phyloP scores from a whole-genome alignment of 2,329 filamentous ascomycete species.

The Diplodia sapinea region DNA sequence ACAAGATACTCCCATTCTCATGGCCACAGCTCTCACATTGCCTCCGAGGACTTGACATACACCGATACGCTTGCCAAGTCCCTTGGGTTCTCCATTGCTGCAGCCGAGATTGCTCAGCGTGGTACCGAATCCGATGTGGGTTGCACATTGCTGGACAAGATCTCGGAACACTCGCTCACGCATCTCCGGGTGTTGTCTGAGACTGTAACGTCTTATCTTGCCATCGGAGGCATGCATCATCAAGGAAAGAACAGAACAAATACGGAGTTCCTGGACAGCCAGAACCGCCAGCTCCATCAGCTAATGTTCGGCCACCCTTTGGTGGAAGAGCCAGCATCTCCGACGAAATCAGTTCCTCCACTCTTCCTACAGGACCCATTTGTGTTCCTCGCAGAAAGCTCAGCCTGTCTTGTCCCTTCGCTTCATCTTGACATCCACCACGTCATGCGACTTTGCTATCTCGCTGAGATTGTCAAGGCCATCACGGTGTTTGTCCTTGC shows the following conservation, averaged over 20 bases:
- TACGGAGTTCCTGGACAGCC: constrained; percentile 70
- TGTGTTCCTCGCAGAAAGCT: constrained; percentile 79
- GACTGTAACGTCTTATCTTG: constrained; percentile 83
- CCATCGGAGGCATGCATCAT: constrained; percentile 72
- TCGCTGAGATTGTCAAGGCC: constrained; percentile 88
- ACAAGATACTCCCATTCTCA: constrained; percentile 54
- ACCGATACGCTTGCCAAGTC: constrained; percentile 67
- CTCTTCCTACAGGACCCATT: constrained; percentile 75
- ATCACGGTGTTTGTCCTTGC: constrained; percentile 60
- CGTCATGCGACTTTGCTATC: constrained; percentile 82
- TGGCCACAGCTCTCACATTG: constrained; percentile 47
- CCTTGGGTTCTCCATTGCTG: constrained; percentile 84
- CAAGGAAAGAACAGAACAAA: constrained; percentile 64
- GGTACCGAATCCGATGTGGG: constrained; percentile 75
- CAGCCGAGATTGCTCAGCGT: constrained; percentile 89
- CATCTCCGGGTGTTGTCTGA: constrained; percentile 88
- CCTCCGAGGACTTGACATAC: constrained; percentile 55
- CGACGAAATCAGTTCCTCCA: constrained; percentile 52
- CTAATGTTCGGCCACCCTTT: constrained; percentile 68
- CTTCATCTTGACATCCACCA: constrained; percentile 77
- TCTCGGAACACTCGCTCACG: constrained; percentile 82
- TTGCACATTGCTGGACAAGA: constrained; percentile 78
- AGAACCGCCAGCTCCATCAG: constrained; percentile 74
- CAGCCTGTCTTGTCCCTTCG: constrained; percentile 71
- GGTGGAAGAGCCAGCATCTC: constrained; percentile 48